A percentile compares a stretch with the other conserved stretches of the same genome.
phyloP scores from a whole-genome alignment of 805 yeast genomes.

The Candida railenensis region DNA sequence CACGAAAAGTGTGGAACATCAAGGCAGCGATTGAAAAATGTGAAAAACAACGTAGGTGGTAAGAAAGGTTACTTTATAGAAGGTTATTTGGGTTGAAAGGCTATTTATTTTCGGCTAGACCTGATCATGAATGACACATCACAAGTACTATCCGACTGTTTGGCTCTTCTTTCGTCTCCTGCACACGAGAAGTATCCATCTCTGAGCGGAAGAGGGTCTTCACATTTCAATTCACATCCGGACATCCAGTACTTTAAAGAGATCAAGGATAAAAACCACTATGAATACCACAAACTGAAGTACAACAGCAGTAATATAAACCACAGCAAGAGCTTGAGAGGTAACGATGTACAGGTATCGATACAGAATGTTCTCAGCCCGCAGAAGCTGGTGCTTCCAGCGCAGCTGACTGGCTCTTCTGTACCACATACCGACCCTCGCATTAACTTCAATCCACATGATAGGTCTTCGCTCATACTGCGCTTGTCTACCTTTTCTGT shows the following conservation, averaged over 20 bases:
- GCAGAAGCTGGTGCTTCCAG: background rate
- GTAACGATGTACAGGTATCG: slow-evolving; percentile 12
- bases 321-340: background rate
- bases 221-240: slow-evolving; percentile 24
- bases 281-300: slow-evolving; percentile 33
- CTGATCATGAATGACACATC: slow-evolving; percentile 14
- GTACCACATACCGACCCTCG: background rate
- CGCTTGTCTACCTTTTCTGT: slow-evolving; percentile 45
- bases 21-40: too few relatives aligned
- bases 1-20: too few relatives aligned
- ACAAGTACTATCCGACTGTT: slow-evolving; percentile 23
- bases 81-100: too few relatives aligned
- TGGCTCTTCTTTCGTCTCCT: slow-evolving; percentile 17
- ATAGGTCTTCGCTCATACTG: slow-evolving; percentile 29
- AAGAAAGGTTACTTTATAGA: too few relatives aligned
- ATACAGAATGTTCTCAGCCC: background rate
- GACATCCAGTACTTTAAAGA: slow-evolving; percentile 38
- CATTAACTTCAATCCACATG: slow-evolving; percentile 37
- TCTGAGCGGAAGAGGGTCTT: slow-evolving; percentile 10
- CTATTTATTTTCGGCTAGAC: background rate
- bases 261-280: slow-evolving; percentile 36
- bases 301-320: slow-evolving; percentile 6
- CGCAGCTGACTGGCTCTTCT: too few relatives aligned
- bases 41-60: too few relatives aligned
- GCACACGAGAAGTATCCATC: slow-evolving; percentile 13